Conservation (phyloP, 2,329 filamentous ascomycete genomes). For the Xylogone sp. region DNA sequence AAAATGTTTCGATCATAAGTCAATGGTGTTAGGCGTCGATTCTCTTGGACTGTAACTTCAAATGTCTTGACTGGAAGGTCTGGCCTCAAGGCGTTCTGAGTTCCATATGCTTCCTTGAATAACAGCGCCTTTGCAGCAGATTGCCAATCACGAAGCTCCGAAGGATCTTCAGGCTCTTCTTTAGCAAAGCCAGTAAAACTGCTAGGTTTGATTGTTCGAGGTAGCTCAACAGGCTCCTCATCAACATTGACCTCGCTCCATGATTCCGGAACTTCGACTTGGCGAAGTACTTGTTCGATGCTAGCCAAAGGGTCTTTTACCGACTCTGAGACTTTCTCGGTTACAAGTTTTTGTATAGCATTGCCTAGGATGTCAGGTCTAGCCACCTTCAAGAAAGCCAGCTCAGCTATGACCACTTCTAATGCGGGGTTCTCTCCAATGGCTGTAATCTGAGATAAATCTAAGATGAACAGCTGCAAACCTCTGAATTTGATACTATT, state of each 20-base stretch:
- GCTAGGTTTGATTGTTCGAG: conserved; percentile 65
- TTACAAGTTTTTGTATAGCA: conserved; percentile 62
- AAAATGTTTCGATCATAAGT: conserved; percentile 98
- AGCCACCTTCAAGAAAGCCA: conserved; percentile 79
- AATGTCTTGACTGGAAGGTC: conserved; percentile 83
- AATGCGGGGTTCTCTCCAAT: conserved; percentile 60
- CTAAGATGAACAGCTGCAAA: conserved; percentile 70
- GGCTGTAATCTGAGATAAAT: conserved; percentile 64
- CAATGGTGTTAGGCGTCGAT: conserved; percentile 81
- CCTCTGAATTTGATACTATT: conserved; percentile 68
- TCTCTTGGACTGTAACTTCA: conserved; percentile 90
- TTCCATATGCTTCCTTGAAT: conserved; percentile 93
- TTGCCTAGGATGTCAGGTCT: conserved; percentile 61
- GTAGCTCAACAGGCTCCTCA: conserved; percentile 47
- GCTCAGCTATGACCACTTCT: conserved; percentile 67
- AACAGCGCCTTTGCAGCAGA: conserved; percentile 79
- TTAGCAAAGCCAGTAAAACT: conserved; percentile 83
- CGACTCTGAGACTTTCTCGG: conserved; percentile 45
- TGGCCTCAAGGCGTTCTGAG: conserved; percentile 70
- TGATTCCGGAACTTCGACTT: conserved; percentile 71
- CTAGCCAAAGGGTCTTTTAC: conserved; percentile 59
- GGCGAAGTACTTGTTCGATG: conserved; percentile 65
- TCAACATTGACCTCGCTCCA: conserved; percentile 72
- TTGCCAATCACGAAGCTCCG: conserved; percentile 73
- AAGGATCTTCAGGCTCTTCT: conserved; percentile 63